phyloP scores from a whole-genome alignment of 1,284 basidiomycete genomes.

The Ganoderma boninense region DNA sequence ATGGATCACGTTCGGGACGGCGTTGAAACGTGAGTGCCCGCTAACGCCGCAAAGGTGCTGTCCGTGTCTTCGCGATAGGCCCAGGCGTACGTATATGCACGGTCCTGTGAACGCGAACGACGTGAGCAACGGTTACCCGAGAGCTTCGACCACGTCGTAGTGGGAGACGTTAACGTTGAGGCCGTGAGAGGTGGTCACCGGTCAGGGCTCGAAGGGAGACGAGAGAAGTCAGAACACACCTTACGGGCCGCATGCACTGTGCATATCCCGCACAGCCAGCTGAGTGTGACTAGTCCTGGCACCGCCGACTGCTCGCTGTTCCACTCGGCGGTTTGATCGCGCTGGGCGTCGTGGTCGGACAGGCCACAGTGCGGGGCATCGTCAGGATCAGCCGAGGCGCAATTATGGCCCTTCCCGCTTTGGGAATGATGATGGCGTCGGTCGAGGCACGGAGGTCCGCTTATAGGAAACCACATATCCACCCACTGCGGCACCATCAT shows the following conservation, averaged over 20 bases:
- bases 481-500: conserved; percentile 8
- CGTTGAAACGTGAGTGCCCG: conserved; percentile 3
- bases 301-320: background rate
- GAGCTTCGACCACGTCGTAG: conserved; percentile 2
- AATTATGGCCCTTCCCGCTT: conserved; percentile 21
- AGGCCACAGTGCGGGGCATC: conserved; percentile 4
- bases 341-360: conserved; percentile 4
- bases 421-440: conserved; percentile 30
- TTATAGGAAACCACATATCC: conserved; percentile 15
- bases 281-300: background rate
- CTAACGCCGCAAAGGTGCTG: conserved; percentile 18
- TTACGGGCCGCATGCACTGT: background rate
- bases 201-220: background rate
- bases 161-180: background rate
- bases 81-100: background rate
- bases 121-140: background rate
- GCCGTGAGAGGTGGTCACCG: background rate
- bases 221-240: background rate
- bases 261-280: background rate
- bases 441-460: conserved; percentile 24
- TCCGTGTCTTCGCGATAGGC: conserved; percentile 3
- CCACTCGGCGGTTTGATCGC: conserved; percentile 13
- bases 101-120: conserved; percentile 4
- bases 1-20: conserved; percentile 5
- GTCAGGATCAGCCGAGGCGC: background rate